Percentiles rank a stretch among this genome's conserved stretches.
phyloP scores from a whole-genome alignment of 345 rosid species.

The Salix brachista region DNA sequence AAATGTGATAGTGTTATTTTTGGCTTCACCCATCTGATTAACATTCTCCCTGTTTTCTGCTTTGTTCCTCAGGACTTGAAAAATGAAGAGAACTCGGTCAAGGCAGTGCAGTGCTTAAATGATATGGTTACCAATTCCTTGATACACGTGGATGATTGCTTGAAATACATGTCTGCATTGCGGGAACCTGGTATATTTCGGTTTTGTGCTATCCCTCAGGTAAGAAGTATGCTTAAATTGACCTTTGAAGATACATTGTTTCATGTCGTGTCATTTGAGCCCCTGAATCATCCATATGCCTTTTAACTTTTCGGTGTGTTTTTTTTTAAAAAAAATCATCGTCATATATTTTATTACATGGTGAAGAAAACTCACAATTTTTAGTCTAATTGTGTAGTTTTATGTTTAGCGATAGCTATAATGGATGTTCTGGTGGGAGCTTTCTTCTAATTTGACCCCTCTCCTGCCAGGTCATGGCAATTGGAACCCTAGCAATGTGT shows the following conservation, averaged over 20 bases:
- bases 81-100: conserved; percentile 66
- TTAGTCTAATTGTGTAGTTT: background rate
- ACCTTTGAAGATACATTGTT: background rate
- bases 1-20: background rate
- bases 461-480: conserved; percentile 75
- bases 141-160: conserved; percentile 69
- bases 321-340: background rate
- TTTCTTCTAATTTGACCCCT: conserved; percentile 25
- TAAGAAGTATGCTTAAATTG: conserved; percentile 5
- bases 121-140: conserved; percentile 91
- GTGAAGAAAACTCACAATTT: background rate
- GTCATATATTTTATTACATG: background rate
- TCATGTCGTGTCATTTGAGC: background rate
- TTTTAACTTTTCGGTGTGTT: background rate
- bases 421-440: background rate
- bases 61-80: conserved; percentile 65
- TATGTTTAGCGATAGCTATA: background rate
- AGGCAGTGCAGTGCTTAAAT: conserved; percentile 89
- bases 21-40: background rate
- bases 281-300: background rate
- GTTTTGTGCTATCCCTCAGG: conserved; percentile 91
- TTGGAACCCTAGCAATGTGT: conserved; percentile 91
- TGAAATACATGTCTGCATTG: conserved; percentile 63
- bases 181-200: conserved; percentile 71
- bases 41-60: background rate